Evolutionary conservation across 129 eudicot genomes (phyloP).

Genomic region (Flaveria brownii): DNA sequence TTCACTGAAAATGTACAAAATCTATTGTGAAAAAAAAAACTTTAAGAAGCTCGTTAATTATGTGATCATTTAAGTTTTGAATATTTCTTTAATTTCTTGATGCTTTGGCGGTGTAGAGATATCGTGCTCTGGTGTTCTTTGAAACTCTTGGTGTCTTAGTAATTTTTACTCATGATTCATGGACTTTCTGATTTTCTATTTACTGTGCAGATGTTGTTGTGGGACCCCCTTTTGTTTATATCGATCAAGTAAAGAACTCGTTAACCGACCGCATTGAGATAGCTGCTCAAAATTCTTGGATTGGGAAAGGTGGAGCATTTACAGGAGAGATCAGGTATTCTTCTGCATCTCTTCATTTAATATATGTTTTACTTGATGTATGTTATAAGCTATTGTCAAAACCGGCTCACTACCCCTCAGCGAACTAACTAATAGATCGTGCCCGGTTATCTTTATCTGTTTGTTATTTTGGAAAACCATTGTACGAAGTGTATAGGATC

Average conservation of each 20-base stretch:
- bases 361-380: conserved; percentile 6
- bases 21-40: neutral
- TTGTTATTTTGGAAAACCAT: neutral
- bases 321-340: conserved; percentile 93
- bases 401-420: neutral
- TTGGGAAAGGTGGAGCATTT: conserved; percentile 97
- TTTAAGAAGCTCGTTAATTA: conserved; percentile 8
- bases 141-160: neutral
- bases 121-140: neutral
- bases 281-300: conserved; percentile 98
- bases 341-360: neutral
- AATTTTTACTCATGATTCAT: conserved; percentile 16
- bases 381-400: neutral
- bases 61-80: neutral
- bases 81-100: neutral
- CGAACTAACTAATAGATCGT: neutral
- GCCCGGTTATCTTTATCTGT: neutral
- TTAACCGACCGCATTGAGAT: conserved; percentile 76
- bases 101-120: neutral
- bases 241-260: conserved; percentile 92
- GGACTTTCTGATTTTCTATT: conserved; percentile 10
- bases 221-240: conserved; percentile 88
- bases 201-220: conserved; percentile 78
- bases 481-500: neutral
- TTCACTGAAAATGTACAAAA: neutral